phyloP scores from a whole-genome alignment of 2,329 filamentous ascomycete species.

The Diplodia intermedia region DNA sequence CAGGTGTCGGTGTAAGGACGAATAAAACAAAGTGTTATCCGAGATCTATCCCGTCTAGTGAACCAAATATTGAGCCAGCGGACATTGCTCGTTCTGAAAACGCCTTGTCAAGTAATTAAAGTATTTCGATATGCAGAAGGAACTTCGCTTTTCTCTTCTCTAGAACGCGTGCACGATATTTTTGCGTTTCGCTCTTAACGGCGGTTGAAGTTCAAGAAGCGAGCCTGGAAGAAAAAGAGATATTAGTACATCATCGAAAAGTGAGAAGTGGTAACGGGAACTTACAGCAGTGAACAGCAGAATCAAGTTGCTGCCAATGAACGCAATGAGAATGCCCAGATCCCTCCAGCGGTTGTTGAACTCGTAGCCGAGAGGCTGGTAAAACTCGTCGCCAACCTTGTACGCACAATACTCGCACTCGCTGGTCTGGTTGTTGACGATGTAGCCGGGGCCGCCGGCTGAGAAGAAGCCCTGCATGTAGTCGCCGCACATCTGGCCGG shows the following conservation, averaged over 20 bases:
- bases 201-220: conserved; percentile 32
- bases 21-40: not conserved
- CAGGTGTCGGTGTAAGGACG: too few species aligned
- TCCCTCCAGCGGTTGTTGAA: conserved; percentile 81
- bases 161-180: not conserved
- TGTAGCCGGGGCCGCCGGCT: conserved; percentile 72
- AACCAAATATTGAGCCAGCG: not conserved
- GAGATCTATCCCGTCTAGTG: conserved; percentile 9
- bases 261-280: not conserved
- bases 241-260: not conserved
- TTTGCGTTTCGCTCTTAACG: conserved; percentile 1
- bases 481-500: conserved; percentile 70
- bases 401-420: conserved; percentile 84
- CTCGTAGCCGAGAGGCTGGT: conserved; percentile 67
- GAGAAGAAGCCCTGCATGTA: conserved; percentile 78
- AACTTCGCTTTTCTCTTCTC: not conserved
- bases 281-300: conserved; percentile 62
- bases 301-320: conserved; percentile 78
- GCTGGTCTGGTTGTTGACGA: conserved; percentile 69
- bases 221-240: not conserved
- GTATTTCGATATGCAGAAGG: not conserved
- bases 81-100: not conserved
- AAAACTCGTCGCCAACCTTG: conserved; percentile 81
- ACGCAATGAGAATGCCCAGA: conserved; percentile 77
- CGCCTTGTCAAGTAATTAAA: conserved; percentile 11